Percentiles rank a stretch among this genome's conserved stretches.
Evolutionary conservation across 2,329 filamentous ascomycete genomes (phyloP).

Genomic region (Nothophaeocryptopus gaeumannii): DNA sequence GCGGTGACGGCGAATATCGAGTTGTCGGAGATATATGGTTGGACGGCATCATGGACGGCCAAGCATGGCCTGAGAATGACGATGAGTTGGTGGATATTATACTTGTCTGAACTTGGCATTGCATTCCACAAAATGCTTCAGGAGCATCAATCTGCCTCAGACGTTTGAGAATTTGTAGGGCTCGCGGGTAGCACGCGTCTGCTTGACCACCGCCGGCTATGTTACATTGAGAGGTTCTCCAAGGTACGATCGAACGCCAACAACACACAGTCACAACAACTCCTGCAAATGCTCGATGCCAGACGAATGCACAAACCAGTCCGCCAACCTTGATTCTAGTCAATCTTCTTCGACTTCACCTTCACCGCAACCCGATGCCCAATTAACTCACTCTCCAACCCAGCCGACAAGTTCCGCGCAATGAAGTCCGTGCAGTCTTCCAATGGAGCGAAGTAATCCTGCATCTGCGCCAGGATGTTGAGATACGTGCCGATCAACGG

Average conservation of each 20-base stretch:
- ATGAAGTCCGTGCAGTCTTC: constrained; percentile 13
- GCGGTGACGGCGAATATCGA: background rate
- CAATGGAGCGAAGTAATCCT: constrained; percentile 10
- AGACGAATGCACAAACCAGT: too few relatives aligned
- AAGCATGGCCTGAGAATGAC: background rate
- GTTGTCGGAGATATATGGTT: background rate
- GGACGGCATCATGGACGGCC: background rate
- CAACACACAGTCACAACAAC: too few relatives aligned
- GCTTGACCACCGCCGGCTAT: too few relatives aligned
- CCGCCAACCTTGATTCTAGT: too few relatives aligned
- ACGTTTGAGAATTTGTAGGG: too few relatives aligned
- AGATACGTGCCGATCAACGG: constrained; percentile 9
- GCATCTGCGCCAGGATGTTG: constrained; percentile 5
- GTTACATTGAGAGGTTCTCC: too few relatives aligned
- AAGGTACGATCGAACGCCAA: too few relatives aligned
- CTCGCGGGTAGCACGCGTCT: too few relatives aligned
- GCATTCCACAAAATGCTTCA: too few relatives aligned
- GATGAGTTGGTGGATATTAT: background rate
- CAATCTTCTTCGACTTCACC: background rate
- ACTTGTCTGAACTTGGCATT: background rate
- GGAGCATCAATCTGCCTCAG: too few relatives aligned
- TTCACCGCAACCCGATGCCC: constrained; percentile 12
- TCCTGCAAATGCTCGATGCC: too few relatives aligned
- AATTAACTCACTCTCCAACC: constrained; percentile 5
- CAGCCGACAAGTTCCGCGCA: constrained; percentile 4